Evolutionary conservation across 73 alveolate species (phyloP).

Genomic region (Tetrahymena borealis): DNA sequence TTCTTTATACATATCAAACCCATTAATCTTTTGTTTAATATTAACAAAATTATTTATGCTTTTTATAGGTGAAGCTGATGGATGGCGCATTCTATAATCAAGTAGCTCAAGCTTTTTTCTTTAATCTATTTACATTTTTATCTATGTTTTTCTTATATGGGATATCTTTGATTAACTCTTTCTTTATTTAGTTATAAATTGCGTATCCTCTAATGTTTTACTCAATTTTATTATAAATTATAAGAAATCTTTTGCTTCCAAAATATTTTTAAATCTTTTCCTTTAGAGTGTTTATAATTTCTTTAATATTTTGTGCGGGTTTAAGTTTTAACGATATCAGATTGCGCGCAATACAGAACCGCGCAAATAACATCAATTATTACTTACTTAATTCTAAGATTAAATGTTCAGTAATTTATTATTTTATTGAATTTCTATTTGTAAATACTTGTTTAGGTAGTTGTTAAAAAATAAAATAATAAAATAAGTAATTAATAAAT

Average conservation of each 20-base stretch:
- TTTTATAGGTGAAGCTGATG: neutral
- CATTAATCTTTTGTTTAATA: neutral
- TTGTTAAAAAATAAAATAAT: too few species aligned
- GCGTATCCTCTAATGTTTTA: too few species aligned
- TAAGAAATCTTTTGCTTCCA: too few species aligned
- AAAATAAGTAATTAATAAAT: too few species aligned
- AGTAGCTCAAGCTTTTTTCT: neutral
- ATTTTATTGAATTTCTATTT: too few species aligned
- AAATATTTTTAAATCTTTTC: neutral
- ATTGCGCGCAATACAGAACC: constrained; percentile 1
- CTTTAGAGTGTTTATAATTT: neutral
- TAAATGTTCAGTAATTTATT: too few species aligned
- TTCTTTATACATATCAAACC: neutral
- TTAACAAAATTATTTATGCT: neutral
- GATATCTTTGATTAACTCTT: neutral
- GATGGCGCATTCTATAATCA: constrained; percentile 1
- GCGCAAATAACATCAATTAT: neutral
- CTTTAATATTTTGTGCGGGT: constrained; percentile 1
- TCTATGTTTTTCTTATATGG: neutral
- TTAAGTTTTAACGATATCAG: neutral
- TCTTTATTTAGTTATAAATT: neutral
- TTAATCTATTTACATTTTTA: neutral
- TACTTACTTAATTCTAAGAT: too few species aligned
- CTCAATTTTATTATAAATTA: too few species aligned
- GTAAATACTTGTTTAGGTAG: too few species aligned